Evolutionary conservation across 208 protist genomes (phyloP).

Genomic region (Tritrichomonas musculus): DNA sequence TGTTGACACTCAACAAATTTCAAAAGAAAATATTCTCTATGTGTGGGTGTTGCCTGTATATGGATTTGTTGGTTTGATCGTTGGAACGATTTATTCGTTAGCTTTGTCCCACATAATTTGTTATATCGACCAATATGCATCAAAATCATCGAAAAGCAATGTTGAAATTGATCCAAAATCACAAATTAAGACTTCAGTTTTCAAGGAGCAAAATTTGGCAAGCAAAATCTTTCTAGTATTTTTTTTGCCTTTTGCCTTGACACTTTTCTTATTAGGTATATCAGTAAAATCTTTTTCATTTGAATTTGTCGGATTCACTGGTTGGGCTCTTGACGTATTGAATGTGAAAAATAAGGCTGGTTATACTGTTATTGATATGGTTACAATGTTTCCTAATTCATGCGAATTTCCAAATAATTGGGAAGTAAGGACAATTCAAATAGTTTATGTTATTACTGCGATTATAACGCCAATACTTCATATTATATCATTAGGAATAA

Average conservation of each 20-base stretch:
- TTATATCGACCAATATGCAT: background rate
- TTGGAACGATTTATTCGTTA: background rate
- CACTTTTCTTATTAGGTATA: background rate
- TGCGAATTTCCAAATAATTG: background rate
- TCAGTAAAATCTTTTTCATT: background rate
- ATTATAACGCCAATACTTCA: constrained; percentile 56
- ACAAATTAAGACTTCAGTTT: too few species aligned
- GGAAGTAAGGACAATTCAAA: constrained; percentile 46
- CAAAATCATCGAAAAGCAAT: too few species aligned
- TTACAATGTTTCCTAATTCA: background rate
- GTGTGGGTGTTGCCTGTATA: background rate
- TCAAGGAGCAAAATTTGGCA: too few species aligned
- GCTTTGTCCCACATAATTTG: background rate
- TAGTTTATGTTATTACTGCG: constrained; percentile 50
- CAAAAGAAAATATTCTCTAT: background rate
- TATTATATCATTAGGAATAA: constrained; percentile 46
- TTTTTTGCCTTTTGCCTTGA: background rate
- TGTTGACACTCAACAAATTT: background rate
- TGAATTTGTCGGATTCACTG: background rate
- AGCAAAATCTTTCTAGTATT: background rate
- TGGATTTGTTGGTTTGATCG: background rate
- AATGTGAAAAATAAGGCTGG: background rate
- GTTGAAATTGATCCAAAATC: background rate
- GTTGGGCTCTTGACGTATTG: background rate
- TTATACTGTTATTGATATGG: background rate